phyloP scores from a whole-genome alignment of 371 early-diverging fungal species.

The Mucor lusitanicus region DNA sequence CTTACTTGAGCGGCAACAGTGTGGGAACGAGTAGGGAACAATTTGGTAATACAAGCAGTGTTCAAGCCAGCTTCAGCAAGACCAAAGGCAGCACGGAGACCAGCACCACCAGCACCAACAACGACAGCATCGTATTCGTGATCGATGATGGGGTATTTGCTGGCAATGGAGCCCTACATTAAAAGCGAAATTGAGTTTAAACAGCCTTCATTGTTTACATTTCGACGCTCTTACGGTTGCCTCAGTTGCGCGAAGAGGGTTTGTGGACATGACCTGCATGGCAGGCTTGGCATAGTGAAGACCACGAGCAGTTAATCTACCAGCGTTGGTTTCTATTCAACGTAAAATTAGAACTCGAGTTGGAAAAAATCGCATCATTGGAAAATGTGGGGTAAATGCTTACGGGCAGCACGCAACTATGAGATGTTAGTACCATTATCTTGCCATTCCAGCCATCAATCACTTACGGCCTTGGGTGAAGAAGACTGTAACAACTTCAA shows the following conservation, averaged over 20 bases:
- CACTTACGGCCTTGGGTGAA: slow-evolving; percentile 30
- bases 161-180: slow-evolving; percentile 58
- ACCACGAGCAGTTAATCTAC: slow-evolving; percentile 25
- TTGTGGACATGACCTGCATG: slow-evolving; percentile 69
- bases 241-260: slow-evolving; percentile 74
- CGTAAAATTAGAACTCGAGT: background rate
- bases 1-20: slow-evolving; percentile 96
- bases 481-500: slow-evolving; percentile 36
- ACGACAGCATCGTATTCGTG: slow-evolving; percentile 98
- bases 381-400: slow-evolving; percentile 10
- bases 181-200: background rate
- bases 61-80: slow-evolving; percentile 97
- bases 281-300: slow-evolving; percentile 55
- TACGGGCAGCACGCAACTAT: slow-evolving; percentile 26
- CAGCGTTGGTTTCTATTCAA: slow-evolving; percentile 15
- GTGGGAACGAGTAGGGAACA: slow-evolving; percentile 98
- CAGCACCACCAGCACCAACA: slow-evolving; percentile 98
- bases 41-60: slow-evolving; percentile 97
- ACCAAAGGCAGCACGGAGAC: slow-evolving; percentile 98
- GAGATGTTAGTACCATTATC: background rate
- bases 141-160: slow-evolving; percentile 93
- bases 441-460: background rate
- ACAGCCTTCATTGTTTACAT: background rate
- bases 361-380: background rate
- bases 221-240: slow-evolving; percentile 51